Conservation (phyloP, 2,329 filamentous ascomycete genomes). For the Huntiella decipiens region DNA sequence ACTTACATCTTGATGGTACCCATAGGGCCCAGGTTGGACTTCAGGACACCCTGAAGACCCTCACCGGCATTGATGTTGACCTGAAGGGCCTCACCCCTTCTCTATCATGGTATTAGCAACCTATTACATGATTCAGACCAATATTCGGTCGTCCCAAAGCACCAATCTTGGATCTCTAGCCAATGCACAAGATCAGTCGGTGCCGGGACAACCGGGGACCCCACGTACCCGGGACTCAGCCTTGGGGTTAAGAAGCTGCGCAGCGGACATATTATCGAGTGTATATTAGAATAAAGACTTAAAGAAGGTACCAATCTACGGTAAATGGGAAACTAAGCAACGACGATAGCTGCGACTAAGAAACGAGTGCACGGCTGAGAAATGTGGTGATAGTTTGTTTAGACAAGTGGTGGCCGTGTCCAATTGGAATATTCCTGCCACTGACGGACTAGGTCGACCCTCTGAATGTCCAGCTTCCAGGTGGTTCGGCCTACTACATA, state of each 20-base stretch:
- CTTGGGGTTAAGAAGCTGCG: slow-evolving; percentile 96
- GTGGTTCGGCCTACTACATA: too few species aligned
- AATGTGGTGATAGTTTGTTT: slow-evolving; percentile 8
- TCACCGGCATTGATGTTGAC: slow-evolving; percentile 97
- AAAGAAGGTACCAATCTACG: slow-evolving; percentile 17
- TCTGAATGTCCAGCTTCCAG: too few species aligned
- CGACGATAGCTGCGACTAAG: not conserved
- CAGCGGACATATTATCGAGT: slow-evolving; percentile 58
- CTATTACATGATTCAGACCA: not conserved
- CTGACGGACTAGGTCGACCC: too few species aligned
- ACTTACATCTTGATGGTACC: slow-evolving; percentile 88
- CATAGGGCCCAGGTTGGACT: slow-evolving; percentile 83
- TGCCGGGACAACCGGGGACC: too few species aligned
- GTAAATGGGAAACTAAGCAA: slow-evolving; percentile 2
- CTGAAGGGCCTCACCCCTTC: slow-evolving; percentile 86
- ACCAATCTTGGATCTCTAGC: too few species aligned
- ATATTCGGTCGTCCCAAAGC: too few species aligned
- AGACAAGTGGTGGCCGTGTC: slow-evolving; percentile 2
- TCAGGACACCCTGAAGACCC: slow-evolving; percentile 81
- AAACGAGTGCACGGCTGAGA: slow-evolving; percentile 3
- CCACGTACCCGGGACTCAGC: slow-evolving; percentile 78
- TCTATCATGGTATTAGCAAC: slow-evolving; percentile 29
- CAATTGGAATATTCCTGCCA: not conserved
- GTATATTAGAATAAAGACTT: slow-evolving; percentile 20
- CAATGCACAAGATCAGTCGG: not conserved